These are phyloP conservation scores for Spergularia bocconei DNA, from an alignment of 148 eudicot genomes.

Conservation along the genomic window DNA sequence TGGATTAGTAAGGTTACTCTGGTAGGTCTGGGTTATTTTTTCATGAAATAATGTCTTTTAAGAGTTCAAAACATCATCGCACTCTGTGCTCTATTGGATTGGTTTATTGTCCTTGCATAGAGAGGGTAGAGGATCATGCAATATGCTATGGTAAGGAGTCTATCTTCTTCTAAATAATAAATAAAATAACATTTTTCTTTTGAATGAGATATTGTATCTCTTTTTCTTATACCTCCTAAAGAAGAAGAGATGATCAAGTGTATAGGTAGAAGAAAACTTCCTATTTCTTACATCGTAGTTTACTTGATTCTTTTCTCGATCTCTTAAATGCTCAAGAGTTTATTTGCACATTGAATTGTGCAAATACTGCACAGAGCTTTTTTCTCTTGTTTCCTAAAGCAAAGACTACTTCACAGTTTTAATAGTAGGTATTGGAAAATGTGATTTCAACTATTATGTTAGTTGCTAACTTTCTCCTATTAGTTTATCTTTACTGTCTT, in stretches of 20 bases:
- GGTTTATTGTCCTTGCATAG: neutral
- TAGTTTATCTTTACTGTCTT: neutral
- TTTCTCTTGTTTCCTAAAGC: neutral
- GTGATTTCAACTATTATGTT: neutral
- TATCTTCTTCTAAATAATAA: neutral
- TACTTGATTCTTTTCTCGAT: neutral
- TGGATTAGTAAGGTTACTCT: neutral
- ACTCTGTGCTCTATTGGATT: neutral
- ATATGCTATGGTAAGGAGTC: neutral
- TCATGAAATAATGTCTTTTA: neutral
- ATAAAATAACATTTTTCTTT: neutral
- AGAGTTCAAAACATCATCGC: neutral
- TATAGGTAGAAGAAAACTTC: neutral
- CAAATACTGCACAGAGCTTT: neutral
- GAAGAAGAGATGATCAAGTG: neutral
- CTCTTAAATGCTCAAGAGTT: neutral
- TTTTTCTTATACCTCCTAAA: neutral
- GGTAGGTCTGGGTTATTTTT: neutral
- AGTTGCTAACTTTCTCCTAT: neutral
- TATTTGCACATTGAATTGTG: neutral
- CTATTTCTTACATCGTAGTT: neutral
- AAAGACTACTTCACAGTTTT: neutral
- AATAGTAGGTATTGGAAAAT: neutral
- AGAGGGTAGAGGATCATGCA: neutral
- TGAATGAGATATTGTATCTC: neutral